phyloP scores from a whole-genome alignment of 495 filamentous ascomycete species.

The Corynascus novoguineensis region DNA sequence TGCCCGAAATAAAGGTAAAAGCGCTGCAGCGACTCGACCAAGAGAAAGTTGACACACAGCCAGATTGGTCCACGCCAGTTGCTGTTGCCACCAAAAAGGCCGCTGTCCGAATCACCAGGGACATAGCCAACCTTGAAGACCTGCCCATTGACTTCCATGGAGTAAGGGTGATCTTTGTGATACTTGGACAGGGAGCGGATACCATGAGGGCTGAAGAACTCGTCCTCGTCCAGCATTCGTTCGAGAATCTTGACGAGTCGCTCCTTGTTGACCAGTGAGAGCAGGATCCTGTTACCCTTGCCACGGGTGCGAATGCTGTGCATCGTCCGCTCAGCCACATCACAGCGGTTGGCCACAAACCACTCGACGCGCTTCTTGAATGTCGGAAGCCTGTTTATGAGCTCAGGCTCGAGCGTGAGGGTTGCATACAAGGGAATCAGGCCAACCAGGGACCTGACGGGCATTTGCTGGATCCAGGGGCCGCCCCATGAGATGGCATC shows the following conservation, averaged over 20 bases:
- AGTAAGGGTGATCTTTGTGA: constrained; percentile 83
- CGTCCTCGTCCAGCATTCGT: constrained; percentile 88
- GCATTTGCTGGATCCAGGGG: constrained; percentile 86
- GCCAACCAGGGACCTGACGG: constrained; percentile 84
- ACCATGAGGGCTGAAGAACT: constrained; percentile 85
- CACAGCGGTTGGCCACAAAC: constrained; percentile 81
- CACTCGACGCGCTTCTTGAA: constrained; percentile 91
- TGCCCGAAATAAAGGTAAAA: constrained; percentile 96
- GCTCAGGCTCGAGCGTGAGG: constrained; percentile 83
- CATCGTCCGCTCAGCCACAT: constrained; percentile 86
- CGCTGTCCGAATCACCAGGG: constrained; percentile 88
- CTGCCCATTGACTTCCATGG: constrained; percentile 94
- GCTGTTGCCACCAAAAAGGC: constrained; percentile 92
- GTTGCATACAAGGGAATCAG: constrained; percentile 91
- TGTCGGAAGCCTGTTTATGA: constrained; percentile 85
- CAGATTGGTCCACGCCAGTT: constrained; percentile 95
- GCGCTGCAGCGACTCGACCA: constrained; percentile 84
- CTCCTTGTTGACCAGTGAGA: constrained; percentile 85
- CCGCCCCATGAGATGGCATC: constrained; percentile 95
- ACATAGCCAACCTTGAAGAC: constrained; percentile 84
- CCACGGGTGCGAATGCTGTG: constrained; percentile 83
- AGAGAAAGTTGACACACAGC: constrained; percentile 92
- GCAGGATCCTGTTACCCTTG: constrained; percentile 77
- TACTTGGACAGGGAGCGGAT: constrained; percentile 92
- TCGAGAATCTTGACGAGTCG: constrained; percentile 77